Base-by-base conservation (phyloP, 2,329 filamentous ascomycete species). In the Colletotrichum filicis region DNA sequence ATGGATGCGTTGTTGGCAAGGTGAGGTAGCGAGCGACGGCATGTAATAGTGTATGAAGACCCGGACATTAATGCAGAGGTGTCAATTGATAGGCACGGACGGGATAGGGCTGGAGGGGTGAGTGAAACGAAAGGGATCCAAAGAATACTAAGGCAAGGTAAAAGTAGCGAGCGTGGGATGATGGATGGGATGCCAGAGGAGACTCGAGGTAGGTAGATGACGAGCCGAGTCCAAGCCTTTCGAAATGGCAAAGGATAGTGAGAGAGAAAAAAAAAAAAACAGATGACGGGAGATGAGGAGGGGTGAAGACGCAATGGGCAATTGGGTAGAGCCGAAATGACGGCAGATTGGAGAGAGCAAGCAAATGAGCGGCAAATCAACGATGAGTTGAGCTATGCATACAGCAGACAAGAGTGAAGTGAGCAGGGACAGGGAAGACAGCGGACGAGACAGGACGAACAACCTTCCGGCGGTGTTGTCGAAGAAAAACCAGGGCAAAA, bases 401-500 rank as follows among this genome's bases (percentile, higher is more conserved):
- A 64, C 42, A 35, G 46, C 42, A 64, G 56, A 61, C 66, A 61
- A 61, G 24, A 26, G 22, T 14, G n/a, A 58, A 32, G 22, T 14
- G 14, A 58, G 28, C 60, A 61, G 37, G 71, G 61, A 71, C 46
- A 52, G 42, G 70, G 53, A 69, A 70, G 57, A 16, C n/a, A 69
- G 46, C 24, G 56, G 67, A 66, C 71, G 60, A 73, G 67, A 71
- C 66, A 71, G 66, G 71, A 73, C 67, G 70, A 73, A 64, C 67
- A 70, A 70, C 66, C 53, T 70, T 53, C 70, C 71, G 61, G 71
- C 71, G 61, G 71, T 73, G 71, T 73, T 57, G 71, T 71, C 56
- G 35, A 55, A 35, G 19, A 53, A 46, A 59, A 63, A 63, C 35
- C 64, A 71, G 58, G 57, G 52, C 37, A 71, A 58, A 68, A 63